A percentile compares a stretch with the other conserved stretches of the same genome.
These are phyloP conservation scores for Penicillium bovifimosum DNA, from an alignment of 495 filamentous ascomycete species.

Conservation along the genomic window DNA sequence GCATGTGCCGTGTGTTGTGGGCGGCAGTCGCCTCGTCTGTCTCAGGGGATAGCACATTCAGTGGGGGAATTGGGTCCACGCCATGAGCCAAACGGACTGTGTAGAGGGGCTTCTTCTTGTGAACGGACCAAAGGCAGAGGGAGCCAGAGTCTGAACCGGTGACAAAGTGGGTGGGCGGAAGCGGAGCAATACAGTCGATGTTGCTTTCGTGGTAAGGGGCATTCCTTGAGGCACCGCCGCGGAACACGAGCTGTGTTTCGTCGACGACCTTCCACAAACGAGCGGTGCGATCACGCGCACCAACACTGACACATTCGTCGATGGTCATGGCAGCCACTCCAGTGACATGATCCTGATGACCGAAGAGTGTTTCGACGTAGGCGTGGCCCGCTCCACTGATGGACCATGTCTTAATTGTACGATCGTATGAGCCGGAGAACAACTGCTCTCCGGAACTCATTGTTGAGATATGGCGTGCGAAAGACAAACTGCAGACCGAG, in stretches of 20 bases:
- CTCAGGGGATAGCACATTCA: constrained; percentile 70
- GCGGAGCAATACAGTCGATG: constrained; percentile 81
- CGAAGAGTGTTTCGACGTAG: constrained; percentile 93
- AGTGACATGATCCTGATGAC: constrained; percentile 86
- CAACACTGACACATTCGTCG: constrained; percentile 86
- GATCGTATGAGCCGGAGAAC: constrained; percentile 80
- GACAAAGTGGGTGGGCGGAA: constrained; percentile 86
- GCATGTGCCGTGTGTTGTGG: constrained; percentile 43
- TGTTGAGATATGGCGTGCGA: constrained; percentile 67
- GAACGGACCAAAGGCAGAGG: constrained; percentile 78
- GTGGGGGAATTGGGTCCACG: constrained; percentile 56
- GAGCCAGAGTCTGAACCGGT: constrained; percentile 88
- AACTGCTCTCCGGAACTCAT: constrained; percentile 67
- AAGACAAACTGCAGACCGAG: constrained; percentile 74
- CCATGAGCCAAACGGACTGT: constrained; percentile 78
- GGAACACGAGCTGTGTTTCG: constrained; percentile 90
- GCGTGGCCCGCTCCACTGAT: constrained; percentile 54
- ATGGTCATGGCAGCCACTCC: constrained; percentile 75
- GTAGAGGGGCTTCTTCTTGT: constrained; percentile 94
- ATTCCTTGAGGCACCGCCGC: constrained; percentile 62
- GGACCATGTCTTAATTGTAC: constrained; percentile 85
- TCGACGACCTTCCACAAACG: constrained; percentile 95
- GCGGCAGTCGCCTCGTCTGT: constrained; percentile 52
- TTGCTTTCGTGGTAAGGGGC: constrained; percentile 66
- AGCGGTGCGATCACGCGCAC: constrained; percentile 86